These are phyloP conservation scores for Lippia alba DNA, from an alignment of 305 asterid genomes.

Conservation along the genomic window DNA sequence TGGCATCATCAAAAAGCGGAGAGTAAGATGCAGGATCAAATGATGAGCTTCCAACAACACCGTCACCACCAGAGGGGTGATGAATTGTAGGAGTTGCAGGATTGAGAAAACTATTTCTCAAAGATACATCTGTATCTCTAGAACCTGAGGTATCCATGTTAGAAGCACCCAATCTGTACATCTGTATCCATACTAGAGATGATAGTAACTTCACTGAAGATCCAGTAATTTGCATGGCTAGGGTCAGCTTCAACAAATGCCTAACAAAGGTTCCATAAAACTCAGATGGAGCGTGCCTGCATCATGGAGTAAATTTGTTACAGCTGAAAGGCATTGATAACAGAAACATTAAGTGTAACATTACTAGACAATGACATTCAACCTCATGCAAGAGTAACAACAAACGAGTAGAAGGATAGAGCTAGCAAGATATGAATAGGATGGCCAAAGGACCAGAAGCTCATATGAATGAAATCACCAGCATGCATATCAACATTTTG, in stretches of 20 bases:
- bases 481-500: neutral
- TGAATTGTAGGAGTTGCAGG: conserved; percentile 58
- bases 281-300: conserved; percentile 81
- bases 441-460: neutral
- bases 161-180: conserved; percentile 93
- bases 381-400: neutral
- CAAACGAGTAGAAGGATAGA: neutral
- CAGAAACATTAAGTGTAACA: neutral
- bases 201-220: conserved; percentile 79
- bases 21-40: conserved; percentile 80
- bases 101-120: conserved; percentile 64
- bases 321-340: conserved; percentile 25
- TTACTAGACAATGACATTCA: conserved; percentile 19
- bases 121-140: conserved; percentile 46
- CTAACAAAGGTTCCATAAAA: conserved; percentile 67
- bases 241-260: conserved; percentile 81
- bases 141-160: conserved; percentile 57
- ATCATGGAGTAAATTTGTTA: conserved; percentile 16
- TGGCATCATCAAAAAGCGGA: conserved; percentile 73
- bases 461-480: neutral
- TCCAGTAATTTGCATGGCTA: conserved; percentile 84
- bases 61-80: conserved; percentile 58
- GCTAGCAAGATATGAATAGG: neutral
- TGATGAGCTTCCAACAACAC: conserved; percentile 71
- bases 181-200: conserved; percentile 88